These are phyloP conservation scores for Leptomonas seymouri DNA, from an alignment of 208 protist species.

Conservation along the genomic window DNA sequence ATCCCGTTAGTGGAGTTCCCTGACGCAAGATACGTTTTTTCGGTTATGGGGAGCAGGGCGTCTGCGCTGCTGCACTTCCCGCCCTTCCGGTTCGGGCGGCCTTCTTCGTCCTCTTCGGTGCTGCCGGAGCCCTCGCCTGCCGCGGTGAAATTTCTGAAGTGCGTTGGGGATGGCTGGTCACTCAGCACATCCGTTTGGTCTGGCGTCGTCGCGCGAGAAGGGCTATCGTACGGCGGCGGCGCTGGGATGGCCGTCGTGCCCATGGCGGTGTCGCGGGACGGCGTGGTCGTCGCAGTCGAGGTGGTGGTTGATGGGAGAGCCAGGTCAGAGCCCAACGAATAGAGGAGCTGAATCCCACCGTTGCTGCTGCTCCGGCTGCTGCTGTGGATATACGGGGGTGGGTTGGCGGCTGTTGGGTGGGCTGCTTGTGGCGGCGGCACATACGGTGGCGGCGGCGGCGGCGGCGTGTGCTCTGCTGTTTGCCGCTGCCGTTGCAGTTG, in stretches of 20 bases:
- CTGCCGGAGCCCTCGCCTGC: background rate
- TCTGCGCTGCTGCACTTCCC: background rate
- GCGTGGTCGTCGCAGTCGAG: no score
- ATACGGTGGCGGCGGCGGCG: constrained; percentile 1
- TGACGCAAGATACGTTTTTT: background rate
- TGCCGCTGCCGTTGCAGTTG: background rate
- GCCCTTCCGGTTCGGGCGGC: background rate
- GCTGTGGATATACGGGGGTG: background rate
- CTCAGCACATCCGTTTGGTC: constrained; percentile 9
- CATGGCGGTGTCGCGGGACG: no score
- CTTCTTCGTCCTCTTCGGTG: background rate
- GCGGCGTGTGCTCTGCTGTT: background rate
- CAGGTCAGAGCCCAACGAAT: no score
- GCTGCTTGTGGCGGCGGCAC: constrained; percentile 3
- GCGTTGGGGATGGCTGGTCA: background rate
- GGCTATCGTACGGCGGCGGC: background rate
- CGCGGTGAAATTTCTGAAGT: background rate
- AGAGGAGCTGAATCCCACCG: background rate
- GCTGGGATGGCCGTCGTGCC: background rate
- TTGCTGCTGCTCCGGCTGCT: background rate
- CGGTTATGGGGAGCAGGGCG: background rate
- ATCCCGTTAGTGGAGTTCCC: constrained; percentile 6
- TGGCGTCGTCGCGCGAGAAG: background rate
- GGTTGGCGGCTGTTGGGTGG: background rate
- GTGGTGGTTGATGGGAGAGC: no score